These are phyloP conservation scores for Mycosphaerella sp. DNA, from an alignment of 2,329 filamentous ascomycete species.

Conservation along the genomic window DNA sequence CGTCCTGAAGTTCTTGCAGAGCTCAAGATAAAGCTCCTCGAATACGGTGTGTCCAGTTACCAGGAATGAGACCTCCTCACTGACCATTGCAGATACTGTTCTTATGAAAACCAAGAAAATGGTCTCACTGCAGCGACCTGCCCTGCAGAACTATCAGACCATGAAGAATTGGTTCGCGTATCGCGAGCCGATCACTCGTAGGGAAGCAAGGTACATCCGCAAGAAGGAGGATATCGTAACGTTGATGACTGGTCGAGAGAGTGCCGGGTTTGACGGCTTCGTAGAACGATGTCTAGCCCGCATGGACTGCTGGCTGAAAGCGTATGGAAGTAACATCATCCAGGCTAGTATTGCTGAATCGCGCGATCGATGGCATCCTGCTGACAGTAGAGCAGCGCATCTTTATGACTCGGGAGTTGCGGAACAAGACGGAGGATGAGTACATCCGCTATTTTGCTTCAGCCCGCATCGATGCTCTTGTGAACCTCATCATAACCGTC, in stretches of 20 bases:
- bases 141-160: slow-evolving; percentile 37
- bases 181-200: slow-evolving; percentile 33
- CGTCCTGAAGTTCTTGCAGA: neutral
- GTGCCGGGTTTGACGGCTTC: slow-evolving; percentile 38
- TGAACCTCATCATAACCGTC: slow-evolving; percentile 40
- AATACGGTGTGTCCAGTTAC: slow-evolving; percentile 21
- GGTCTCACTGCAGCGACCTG: slow-evolving; percentile 37
- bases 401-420: slow-evolving; percentile 38
- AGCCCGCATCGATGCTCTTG: slow-evolving; percentile 36
- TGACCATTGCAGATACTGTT: slow-evolving; percentile 23
- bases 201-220: slow-evolving; percentile 35
- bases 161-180: slow-evolving; percentile 36
- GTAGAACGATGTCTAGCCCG: slow-evolving; percentile 28
- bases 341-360: slow-evolving; percentile 24
- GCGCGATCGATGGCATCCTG: neutral
- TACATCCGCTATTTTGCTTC: slow-evolving; percentile 36
- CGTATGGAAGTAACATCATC: slow-evolving; percentile 26
- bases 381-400: slow-evolving; percentile 26
- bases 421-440: slow-evolving; percentile 34
- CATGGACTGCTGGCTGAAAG: slow-evolving; percentile 24
- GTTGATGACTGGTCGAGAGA: slow-evolving; percentile 37
- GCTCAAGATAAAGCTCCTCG: slow-evolving; percentile 14
- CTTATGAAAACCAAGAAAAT: slow-evolving; percentile 37
- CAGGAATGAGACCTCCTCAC: slow-evolving; percentile 20
- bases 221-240: slow-evolving; percentile 40